Base-by-base conservation (phyloP, 2,329 filamentous ascomycete species). In the Dryadomyces quercus-mongolicae region DNA sequence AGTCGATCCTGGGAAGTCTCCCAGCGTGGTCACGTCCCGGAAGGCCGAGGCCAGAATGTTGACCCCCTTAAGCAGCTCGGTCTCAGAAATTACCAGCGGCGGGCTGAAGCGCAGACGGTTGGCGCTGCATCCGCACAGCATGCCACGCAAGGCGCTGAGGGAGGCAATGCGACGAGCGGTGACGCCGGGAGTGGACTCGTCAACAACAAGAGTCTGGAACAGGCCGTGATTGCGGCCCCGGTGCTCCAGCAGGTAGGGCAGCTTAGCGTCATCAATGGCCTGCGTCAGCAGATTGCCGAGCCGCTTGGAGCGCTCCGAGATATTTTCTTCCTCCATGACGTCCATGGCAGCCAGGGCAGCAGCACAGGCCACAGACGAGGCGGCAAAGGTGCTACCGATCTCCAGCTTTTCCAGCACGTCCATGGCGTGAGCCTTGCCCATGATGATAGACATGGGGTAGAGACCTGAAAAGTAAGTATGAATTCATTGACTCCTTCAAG, bases 81-180 rank as follows among this genome's bases (percentile, higher is more conserved):
- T 15, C 45, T 53, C 52, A 10, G 52, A 42, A n/a, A 53, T 53
- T 3, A 48, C 44, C 1, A 53, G 52, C 36, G 52, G 52, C 20
- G 52, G 52, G 21, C 45, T 53, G 52, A 53, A 48, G 18, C 52
- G 52, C 16, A 53, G 44, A 18, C 52, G 44, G 45, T 53, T 53
- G 7, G 52, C 46, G 21, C 15, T 21, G 44, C 25, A 25, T 9
- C 52, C 52, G 44, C 52, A 53, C 16, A 53, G 45, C 52, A 53
- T 40, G 10, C 52, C 52, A n/a, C 52, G 45, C 45, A 53, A n/a
- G 16, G 52, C 45, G 10, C 34, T 38, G 1, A 53, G 52, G 5
- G 52, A 45, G 7, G 45, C 52, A 13, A 53, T 53, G 20, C 52
- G 52, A 6, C 52, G 36, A 16, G 44, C 52, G 2, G 52, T 53